phyloP scores from a whole-genome alignment of 371 early-diverging fungal species.

The Phascolomyces articulosus region DNA sequence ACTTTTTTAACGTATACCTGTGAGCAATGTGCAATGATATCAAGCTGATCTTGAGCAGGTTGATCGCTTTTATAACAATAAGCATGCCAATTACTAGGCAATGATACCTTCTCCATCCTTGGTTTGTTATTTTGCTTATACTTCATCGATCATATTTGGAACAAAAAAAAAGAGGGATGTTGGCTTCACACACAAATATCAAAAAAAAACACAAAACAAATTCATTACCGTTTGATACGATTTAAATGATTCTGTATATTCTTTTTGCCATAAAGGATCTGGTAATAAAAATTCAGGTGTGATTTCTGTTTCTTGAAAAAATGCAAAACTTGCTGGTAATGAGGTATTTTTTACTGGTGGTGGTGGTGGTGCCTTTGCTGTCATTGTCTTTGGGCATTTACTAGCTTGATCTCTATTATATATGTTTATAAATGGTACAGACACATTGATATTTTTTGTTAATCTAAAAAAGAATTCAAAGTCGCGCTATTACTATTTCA shows the following conservation, averaged over 20 bases:
- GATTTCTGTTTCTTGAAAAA: slow-evolving; percentile 9
- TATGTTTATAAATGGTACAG: too few relatives aligned
- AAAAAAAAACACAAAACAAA: not conserved
- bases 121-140: slow-evolving; percentile 18
- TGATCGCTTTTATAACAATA: slow-evolving; percentile 13
- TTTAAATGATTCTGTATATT: slow-evolving; percentile 27
- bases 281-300: slow-evolving; percentile 11
- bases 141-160: not conserved
- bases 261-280: slow-evolving; percentile 30
- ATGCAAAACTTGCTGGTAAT: slow-evolving; percentile 33
- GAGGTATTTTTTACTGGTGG: slow-evolving; percentile 24
- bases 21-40: not conserved
- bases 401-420: slow-evolving; percentile 35
- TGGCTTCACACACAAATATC: not conserved
- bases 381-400: slow-evolving; percentile 27
- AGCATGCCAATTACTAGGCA: slow-evolving; percentile 12
- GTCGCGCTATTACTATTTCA: too few relatives aligned
- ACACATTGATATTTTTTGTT: too few relatives aligned
- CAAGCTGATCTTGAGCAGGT: not conserved
- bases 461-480: too few relatives aligned
- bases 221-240: slow-evolving; percentile 29
- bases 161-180: not conserved
- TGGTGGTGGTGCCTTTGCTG: slow-evolving; percentile 24
- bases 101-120: not conserved
- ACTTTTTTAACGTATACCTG: not conserved